Conservation (phyloP, 768 basidiomycete genomes). For the Cystofilobasidium macerans region DNA sequence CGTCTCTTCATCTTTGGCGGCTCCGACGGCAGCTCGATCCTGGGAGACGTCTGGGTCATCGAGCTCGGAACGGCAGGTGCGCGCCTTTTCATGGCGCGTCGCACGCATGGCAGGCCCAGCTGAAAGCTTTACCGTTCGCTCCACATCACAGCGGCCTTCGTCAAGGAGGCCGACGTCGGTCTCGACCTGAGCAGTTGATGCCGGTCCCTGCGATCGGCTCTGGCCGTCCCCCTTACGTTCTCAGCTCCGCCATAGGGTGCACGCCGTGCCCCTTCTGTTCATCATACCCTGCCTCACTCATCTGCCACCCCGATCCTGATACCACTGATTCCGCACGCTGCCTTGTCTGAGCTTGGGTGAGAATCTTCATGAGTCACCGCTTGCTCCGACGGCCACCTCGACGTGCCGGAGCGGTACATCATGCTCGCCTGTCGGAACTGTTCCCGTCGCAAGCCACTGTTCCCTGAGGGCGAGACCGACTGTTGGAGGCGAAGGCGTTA, state of each 20-base stretch:
- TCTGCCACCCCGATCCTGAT: too few species aligned
- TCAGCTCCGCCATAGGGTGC: too few species aligned
- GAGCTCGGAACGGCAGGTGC: conserved; percentile 48
- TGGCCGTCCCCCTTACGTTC: background rate
- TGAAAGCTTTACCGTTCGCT: background rate
- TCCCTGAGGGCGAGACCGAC: conserved; percentile 21
- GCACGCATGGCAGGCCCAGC: background rate
- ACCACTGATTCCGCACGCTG: too few species aligned
- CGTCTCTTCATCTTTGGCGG: conserved; percentile 80
- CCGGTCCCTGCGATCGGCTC: background rate
- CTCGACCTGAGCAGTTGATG: background rate
- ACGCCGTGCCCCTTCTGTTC: background rate
- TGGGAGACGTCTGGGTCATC: conserved; percentile 72
- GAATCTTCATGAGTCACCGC: too few species aligned
- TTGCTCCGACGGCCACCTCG: too few species aligned
- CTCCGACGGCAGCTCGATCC: conserved; percentile 49
- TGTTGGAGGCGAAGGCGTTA: background rate
- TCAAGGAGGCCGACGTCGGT: background rate
- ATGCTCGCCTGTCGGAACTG: conserved; percentile 17
- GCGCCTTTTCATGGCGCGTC: background rate
- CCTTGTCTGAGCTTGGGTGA: too few species aligned
- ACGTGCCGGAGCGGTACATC: conserved; percentile 16
- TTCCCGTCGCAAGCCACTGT: conserved; percentile 6
- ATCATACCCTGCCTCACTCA: too few species aligned
- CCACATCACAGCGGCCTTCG: background rate